A percentile compares a stretch with the other conserved stretches of the same genome.
Evolutionary conservation across 2,329 filamentous ascomycete genomes (phyloP).

Genomic region (Trichophyton verrucosum): DNA sequence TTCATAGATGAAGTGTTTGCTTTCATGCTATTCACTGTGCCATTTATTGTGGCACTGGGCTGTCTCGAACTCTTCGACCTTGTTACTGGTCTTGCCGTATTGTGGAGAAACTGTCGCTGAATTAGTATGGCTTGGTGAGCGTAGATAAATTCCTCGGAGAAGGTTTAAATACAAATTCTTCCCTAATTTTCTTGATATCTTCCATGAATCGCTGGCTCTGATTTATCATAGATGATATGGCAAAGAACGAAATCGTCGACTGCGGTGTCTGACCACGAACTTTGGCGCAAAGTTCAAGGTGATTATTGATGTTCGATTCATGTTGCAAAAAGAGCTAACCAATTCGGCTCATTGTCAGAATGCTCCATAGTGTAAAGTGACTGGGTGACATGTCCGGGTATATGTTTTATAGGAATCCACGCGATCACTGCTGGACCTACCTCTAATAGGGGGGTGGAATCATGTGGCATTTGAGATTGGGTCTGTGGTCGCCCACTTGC

Average conservation of each 20-base stretch:
- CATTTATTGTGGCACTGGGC: background rate
- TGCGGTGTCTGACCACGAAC: constrained; percentile 22
- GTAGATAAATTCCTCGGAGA: background rate
- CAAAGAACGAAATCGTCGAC: constrained; percentile 20
- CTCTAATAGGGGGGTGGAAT: background rate
- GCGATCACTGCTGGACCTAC: background rate
- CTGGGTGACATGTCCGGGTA: background rate
- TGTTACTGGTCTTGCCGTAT: constrained; percentile 9
- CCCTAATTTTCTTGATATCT: constrained; percentile 25
- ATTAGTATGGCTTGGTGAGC: background rate
- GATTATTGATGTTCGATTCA: constrained; percentile 28
- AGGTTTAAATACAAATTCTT: constrained; percentile 23
- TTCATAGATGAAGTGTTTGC: background rate
- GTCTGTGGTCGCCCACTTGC: background rate
- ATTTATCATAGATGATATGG: constrained; percentile 28
- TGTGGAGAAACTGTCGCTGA: constrained; percentile 14
- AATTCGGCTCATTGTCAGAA: constrained; percentile 7
- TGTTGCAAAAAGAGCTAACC: constrained; percentile 31
- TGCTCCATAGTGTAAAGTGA: background rate
- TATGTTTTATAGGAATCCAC: background rate
- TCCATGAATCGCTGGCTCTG: constrained; percentile 28
- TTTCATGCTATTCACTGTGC: background rate
- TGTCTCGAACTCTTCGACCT: background rate
- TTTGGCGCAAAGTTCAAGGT: constrained; percentile 28
- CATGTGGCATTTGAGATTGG: background rate